Evolutionary conservation across 305 asterid species (phyloP).

Genomic region (Lippia alba): DNA sequence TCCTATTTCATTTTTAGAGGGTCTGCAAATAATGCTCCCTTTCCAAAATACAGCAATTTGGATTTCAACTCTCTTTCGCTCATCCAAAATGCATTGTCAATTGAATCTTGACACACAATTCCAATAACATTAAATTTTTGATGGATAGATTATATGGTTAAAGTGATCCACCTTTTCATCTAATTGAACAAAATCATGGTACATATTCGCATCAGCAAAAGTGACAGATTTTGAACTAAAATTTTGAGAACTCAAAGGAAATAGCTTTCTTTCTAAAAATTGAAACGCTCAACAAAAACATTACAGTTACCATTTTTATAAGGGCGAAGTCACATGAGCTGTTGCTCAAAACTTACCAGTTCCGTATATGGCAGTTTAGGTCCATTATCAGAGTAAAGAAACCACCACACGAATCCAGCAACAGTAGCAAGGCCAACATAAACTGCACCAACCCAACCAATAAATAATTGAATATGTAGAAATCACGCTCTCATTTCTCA

Average conservation of each 20-base stretch:
- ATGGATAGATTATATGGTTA: neutral
- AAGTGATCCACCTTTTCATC: constrained; percentile 19
- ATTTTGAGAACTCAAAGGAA: constrained; percentile 12
- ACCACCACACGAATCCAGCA: constrained; percentile 99
- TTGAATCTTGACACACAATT: neutral
- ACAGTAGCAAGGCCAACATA: constrained; percentile 98
- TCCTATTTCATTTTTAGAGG: neutral
- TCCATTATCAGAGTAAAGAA: constrained; percentile 79
- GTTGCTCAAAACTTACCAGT: constrained; percentile 61
- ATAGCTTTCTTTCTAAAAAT: neutral
- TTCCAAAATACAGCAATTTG: constrained; percentile 11
- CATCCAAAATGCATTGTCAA: neutral
- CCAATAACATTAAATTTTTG: neutral
- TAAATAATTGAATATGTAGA: constrained; percentile 10
- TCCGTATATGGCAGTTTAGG: constrained; percentile 85
- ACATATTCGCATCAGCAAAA: constrained; percentile 28
- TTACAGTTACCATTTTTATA: constrained; percentile 16
- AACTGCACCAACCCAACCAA: constrained; percentile 61
- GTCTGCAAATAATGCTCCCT: neutral
- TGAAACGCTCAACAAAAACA: constrained; percentile 23
- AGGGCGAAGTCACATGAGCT: constrained; percentile 6
- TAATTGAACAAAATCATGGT: too few species aligned
- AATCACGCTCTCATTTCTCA: constrained; percentile 6
- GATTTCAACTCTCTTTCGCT: neutral
- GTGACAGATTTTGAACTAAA: constrained; percentile 7